Evolutionary conservation across 1,284 basidiomycete species (phyloP).

Genomic region (Clitocybe nebularis): DNA sequence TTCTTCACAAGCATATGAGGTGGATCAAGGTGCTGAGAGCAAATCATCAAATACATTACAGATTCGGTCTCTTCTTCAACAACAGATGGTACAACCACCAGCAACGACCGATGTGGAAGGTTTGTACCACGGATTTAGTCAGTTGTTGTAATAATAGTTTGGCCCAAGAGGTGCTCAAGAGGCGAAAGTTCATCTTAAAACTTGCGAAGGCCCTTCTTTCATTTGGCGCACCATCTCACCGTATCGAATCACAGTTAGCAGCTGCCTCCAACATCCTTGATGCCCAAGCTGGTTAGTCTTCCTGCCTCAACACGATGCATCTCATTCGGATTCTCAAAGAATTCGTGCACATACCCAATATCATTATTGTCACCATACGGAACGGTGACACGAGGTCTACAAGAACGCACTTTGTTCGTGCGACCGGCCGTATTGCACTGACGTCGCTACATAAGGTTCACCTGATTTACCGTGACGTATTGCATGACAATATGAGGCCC

Average conservation of each 20-base stretch:
- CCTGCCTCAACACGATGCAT: slow-evolving; percentile 1
- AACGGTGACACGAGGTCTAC: slow-evolving; percentile 56
- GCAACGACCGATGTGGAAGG: too few relatives aligned
- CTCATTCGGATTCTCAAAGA: slow-evolving; percentile 34
- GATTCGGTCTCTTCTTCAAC: too few relatives aligned
- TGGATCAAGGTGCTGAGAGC: too few relatives aligned
- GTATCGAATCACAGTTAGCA: slow-evolving; percentile 77
- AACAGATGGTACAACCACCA: too few relatives aligned
- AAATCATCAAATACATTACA: too few relatives aligned
- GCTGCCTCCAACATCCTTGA: slow-evolving; percentile 44
- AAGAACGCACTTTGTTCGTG: slow-evolving; percentile 77
- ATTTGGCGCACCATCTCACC: slow-evolving; percentile 84
- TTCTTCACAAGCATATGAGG: too few relatives aligned
- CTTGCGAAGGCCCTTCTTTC: slow-evolving; percentile 78
- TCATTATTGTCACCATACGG: slow-evolving; percentile 76
- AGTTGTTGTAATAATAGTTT: too few relatives aligned
- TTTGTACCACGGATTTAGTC: too few relatives aligned
- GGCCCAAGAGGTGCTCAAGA: slow-evolving; percentile 50
- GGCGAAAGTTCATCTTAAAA: slow-evolving; percentile 76
- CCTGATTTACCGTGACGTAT: slow-evolving; percentile 71
- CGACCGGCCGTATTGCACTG: slow-evolving; percentile 68
- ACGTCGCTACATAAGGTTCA: slow-evolving; percentile 73
- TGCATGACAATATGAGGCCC: slow-evolving; percentile 70
- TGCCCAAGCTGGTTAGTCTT: slow-evolving; percentile 34
- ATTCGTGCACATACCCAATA: slow-evolving; percentile 78